Conservation (phyloP, 2,329 filamentous ascomycete species). For the Cladosporium sp. region DNA sequence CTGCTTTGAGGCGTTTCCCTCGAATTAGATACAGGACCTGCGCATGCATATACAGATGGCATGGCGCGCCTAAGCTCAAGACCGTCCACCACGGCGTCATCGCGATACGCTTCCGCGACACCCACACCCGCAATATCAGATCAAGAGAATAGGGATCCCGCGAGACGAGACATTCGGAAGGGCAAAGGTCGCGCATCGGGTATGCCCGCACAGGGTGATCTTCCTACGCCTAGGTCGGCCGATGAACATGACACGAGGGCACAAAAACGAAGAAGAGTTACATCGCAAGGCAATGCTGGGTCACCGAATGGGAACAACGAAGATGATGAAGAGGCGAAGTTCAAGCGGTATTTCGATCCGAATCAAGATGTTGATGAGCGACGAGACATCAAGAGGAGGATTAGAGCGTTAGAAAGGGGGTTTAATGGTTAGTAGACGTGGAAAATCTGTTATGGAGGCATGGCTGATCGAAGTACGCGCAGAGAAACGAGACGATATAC, state of each 20-base stretch:
- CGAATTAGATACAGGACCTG: neutral
- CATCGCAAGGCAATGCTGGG: neutral
- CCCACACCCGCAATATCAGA: slow-evolving; percentile 28
- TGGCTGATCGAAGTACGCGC: slow-evolving; percentile 31
- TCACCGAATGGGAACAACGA: slow-evolving; percentile 22
- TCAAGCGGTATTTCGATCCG: slow-evolving; percentile 64
- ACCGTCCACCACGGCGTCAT: slow-evolving; percentile 13
- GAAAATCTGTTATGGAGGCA: neutral
- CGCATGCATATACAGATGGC: slow-evolving; percentile 11
- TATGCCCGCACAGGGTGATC: slow-evolving; percentile 24
- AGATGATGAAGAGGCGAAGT: slow-evolving; percentile 27
- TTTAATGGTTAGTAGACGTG: slow-evolving; percentile 49
- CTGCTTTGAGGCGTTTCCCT: neutral
- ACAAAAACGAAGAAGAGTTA: slow-evolving; percentile 25
- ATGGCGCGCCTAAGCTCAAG: slow-evolving; percentile 25
- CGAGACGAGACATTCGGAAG: slow-evolving; percentile 38
- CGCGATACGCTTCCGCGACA: slow-evolving; percentile 19
- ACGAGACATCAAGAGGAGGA: slow-evolving; percentile 62
- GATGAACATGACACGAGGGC: slow-evolving; percentile 18
- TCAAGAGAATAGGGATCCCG: slow-evolving; percentile 41
- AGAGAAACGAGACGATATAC: slow-evolving; percentile 69
- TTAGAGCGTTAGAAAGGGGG: slow-evolving; percentile 63
- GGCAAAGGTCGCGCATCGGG: slow-evolving; percentile 39
- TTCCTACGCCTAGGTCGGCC: slow-evolving; percentile 38
- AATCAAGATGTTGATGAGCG: slow-evolving; percentile 75